Conservation (phyloP, 1,139 yeast species). For the Taphrina betulina region DNA sequence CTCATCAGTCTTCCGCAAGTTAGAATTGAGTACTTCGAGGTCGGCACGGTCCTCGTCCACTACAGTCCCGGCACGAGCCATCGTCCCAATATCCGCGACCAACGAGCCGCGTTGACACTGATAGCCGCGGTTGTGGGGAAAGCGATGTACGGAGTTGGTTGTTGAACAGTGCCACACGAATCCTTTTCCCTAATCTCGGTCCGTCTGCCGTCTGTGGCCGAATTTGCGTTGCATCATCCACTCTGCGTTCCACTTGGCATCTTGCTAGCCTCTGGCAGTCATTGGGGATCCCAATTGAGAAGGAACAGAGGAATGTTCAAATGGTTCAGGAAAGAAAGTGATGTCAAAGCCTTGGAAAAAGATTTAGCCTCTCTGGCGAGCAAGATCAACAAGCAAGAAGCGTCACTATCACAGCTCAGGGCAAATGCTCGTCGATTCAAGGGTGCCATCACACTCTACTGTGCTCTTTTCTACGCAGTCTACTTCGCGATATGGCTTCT, state of each 20-base stretch:
- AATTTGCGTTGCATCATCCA: no score
- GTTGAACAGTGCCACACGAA: no score
- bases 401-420: slow-evolving; percentile 12
- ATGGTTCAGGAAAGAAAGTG: slow-evolving; percentile 28
- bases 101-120: no score
- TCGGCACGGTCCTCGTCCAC: slow-evolving; percentile 35
- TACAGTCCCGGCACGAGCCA: no score
- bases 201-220: no score
- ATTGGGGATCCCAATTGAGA: no score
- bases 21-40: slow-evolving; percentile 33
- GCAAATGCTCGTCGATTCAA: slow-evolving; percentile 24
- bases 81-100: no score
- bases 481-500: slow-evolving; percentile 21
- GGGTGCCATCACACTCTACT: slow-evolving; percentile 29
- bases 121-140: no score
- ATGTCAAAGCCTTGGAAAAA: slow-evolving; percentile 28
- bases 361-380: slow-evolving; percentile 24
- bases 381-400: slow-evolving; percentile 24
- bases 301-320: slow-evolving; percentile 28
- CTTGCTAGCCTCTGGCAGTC: no score
- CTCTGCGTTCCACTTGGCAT: no score
- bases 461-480: slow-evolving; percentile 10
- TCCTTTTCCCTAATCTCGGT: no score
- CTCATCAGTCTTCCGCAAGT: slow-evolving; percentile 31
- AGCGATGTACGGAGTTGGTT: no score